Percentiles rank a stretch among this genome's conserved stretches.
Conservation (phyloP, 768 basidiomycete species). For the Mycena polygramma region DNA sequence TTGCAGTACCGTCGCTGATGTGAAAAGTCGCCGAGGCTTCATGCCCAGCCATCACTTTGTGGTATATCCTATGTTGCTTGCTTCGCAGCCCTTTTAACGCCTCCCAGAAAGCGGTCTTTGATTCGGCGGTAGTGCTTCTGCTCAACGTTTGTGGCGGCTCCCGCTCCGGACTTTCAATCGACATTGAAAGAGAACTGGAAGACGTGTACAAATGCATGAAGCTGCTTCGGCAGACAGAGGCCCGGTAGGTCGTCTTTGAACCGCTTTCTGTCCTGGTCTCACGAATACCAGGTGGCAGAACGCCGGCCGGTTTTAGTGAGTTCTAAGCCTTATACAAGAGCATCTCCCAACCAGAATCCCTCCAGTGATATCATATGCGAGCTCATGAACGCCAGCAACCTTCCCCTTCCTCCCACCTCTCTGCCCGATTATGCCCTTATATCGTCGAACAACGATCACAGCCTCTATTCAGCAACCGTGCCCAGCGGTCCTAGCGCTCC, state of each 20-base stretch:
- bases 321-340: not conserved
- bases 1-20: conserved; percentile 68
- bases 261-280: not conserved
- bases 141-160: conserved; percentile 57
- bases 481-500: too few species aligned
- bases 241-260: conserved; percentile 15
- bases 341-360: not conserved
- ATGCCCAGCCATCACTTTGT: conserved; percentile 31
- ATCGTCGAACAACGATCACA: not conserved
- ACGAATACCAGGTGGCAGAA: conserved; percentile 24
- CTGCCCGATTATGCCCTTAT: not conserved
- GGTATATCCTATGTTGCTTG: not conserved
- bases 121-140: conserved; percentile 58
- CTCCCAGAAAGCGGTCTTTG: conserved; percentile 49
- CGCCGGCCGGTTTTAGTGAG: conserved; percentile 34
- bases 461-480: too few species aligned
- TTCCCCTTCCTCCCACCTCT: conserved; percentile 19
- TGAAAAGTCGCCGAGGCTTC: conserved; percentile 48
- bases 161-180: conserved; percentile 43
- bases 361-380: conserved; percentile 31
- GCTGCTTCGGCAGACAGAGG: conserved; percentile 19
- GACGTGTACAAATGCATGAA: conserved; percentile 58
- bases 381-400: conserved; percentile 22
- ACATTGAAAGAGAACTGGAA: conserved; percentile 48
- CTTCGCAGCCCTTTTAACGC: not conserved